Base-by-base conservation (phyloP, 202 grass and related monocot genomes). In the Miscanthus sacchariflorus region DNA sequence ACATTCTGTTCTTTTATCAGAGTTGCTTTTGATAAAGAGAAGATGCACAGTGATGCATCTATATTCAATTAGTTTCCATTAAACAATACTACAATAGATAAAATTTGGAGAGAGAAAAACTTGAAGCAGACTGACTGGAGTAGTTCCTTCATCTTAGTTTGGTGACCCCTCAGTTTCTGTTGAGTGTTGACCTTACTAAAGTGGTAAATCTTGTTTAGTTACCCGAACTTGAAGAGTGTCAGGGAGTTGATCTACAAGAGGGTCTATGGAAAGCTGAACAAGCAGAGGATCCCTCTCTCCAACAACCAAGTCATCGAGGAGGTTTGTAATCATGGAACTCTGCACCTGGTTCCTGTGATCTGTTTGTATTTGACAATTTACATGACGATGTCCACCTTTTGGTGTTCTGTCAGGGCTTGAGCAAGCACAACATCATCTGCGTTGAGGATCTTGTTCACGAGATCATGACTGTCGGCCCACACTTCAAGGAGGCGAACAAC, bases 401-500 rank as follows among this genome's bases (percentile, higher is more conserved):
- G 52, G 28, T 30, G 28, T 74, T 61, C 30, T 70, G 27, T 54
- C 80, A 95, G 95, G 95, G 84, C 65, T 71, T 98, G 50, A 89
- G 93, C 11, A 88, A 92, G 52, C 79, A 93, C 18, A 79, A 87
- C 68, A 93, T 98, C 44, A 76, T 98, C 52, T 98, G 93, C 77
- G 93, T 98, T 1, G 95, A 98, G 67, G 95, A 98, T 77, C 87
- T 98, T 76, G 95, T 95, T 59, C 95, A 98, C 2, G 95, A 98
- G 85, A 93, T 98, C 44, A 46, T 98, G 85, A 92, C 91, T 45
- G 93, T 98, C 4, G 95, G 95, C 3, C 95, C 95, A 1, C 91
- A 93, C 28, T 98, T 95, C 49, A 98, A 98, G 87, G 93, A 98
- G 71, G 95, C 93, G 0, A 98, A 95, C 87, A 98, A 98, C 87